Percentiles rank a stretch among this genome's conserved stretches.
Conservation (phyloP, 352 stramenopile species). For the Phytophthora syringae region DNA sequence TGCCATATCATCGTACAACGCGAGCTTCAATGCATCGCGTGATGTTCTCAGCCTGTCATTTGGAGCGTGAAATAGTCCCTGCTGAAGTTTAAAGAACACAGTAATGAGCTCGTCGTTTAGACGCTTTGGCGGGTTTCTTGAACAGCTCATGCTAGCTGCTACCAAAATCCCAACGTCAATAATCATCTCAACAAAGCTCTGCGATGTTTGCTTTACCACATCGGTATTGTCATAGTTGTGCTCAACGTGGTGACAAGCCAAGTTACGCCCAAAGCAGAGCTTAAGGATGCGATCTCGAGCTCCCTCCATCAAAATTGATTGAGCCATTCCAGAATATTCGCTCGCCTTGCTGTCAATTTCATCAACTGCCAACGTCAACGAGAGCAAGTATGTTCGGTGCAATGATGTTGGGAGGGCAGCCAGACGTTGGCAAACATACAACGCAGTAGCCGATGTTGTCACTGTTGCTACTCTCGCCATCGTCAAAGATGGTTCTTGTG, state of each 20-base stretch:
- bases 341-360: constrained; percentile 15
- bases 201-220: constrained; percentile 17
- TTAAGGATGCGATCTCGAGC: constrained; percentile 21
- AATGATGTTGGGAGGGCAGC: constrained; percentile 33
- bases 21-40: neutral
- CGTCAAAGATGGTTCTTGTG: neutral
- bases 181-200: constrained; percentile 14
- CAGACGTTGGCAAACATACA: constrained; percentile 36
- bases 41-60: neutral
- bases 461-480: neutral
- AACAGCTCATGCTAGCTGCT: neutral
- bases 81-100: constrained; percentile 31
- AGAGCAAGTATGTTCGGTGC: constrained; percentile 37
- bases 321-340: neutral
- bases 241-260: constrained; percentile 15
- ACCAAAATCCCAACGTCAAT: constrained; percentile 9
- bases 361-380: constrained; percentile 19
- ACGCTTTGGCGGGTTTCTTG: neutral
- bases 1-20: constrained; percentile 42
- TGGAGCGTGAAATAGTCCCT: constrained; percentile 9
- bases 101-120: constrained; percentile 27
- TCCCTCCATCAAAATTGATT: neutral
- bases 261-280: constrained; percentile 14
- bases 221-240: neutral
- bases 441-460: constrained; percentile 14